Evolutionary conservation across 192 early-diverging fungal species (phyloP).

Genomic region (Rhizophagus sp.): DNA sequence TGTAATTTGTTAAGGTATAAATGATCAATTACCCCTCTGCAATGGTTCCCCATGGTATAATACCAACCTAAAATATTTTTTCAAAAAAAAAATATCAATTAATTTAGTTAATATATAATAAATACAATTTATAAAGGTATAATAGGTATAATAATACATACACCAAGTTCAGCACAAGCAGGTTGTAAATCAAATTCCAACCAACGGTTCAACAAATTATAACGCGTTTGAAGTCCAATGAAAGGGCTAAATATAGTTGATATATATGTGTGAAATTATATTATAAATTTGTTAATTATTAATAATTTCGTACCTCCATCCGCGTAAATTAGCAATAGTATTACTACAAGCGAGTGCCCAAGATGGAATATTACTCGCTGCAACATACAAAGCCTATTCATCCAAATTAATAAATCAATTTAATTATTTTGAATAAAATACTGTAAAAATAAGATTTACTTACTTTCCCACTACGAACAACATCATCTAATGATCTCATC

Average conservation of each 20-base stretch:
- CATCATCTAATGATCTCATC: constrained; percentile 58
- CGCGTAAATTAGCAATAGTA: background rate
- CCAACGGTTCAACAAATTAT: constrained; percentile 37
- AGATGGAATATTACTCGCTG: constrained; percentile 31
- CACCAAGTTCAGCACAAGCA: constrained; percentile 34
- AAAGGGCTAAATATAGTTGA: constrained; percentile 22
- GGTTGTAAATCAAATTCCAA: constrained; percentile 42
- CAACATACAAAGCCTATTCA: constrained; percentile 45
- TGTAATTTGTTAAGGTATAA: too few species aligned
- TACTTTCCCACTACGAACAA: constrained; percentile 56
- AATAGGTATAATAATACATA: background rate
- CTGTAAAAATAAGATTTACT: background rate
- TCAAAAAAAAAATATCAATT: background rate
- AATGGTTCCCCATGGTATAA: background rate
- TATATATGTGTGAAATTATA: background rate
- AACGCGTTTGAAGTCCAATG: constrained; percentile 38
- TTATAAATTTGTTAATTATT: background rate
- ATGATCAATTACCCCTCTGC: background rate
- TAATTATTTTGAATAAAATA: background rate
- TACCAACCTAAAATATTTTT: background rate
- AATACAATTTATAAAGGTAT: too few species aligned
- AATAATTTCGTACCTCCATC: background rate
- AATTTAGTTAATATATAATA: too few species aligned
- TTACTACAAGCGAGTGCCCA: constrained; percentile 41
- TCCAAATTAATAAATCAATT: background rate